Evolutionary conservation across 169 alveolate species (phyloP), one percentile per base, ranked within the genome.

Genomic region (Plasmodium gonderi): DNA sequence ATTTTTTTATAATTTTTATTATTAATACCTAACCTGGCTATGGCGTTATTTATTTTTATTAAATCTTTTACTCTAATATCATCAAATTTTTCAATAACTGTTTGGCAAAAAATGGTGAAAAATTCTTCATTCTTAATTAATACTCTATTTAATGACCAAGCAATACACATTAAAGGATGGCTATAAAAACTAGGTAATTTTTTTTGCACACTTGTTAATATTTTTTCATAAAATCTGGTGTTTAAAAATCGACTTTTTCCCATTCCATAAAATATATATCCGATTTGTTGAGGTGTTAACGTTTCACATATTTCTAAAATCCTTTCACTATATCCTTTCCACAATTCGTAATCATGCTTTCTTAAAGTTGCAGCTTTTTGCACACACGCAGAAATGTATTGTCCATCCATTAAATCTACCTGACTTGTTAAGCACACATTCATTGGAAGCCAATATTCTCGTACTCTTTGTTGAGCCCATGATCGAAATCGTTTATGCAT

Each of bases 301-400:
- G 94, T 81, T 38, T 95, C 94, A 8, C 95, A 79, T 40, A 96
- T 83, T 74, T 95, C 96, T 90, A 94, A 80, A 8, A 94, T 82
- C 47, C 98, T 85, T 67, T 44, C 72, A 36, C 68, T 64, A 31
- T 51, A 40, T 23, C 65, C 93, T 40, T 72, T 96, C 98, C 98
- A 96, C 31, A 96, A 92, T 20, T 60, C 78, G 74, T 81, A 33
- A 74, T 96, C 98, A 81, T 96, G 97, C 45, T 96, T 96, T 83
- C 98, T 94, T 74, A 95, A 75, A 12, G 97, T 93, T 44, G 98
- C 98, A 51, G 98, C 98, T 83, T 96, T 96, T 80, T 96, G 98
- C 12, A 96, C 97, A 45, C 96, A 92, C 0, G 97, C 97, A 0
- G 97, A 80, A 1, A 96, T 47, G 60, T 92, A 83, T 83, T 94